Base-by-base conservation (phyloP, 2,329 filamentous ascomycete species). In the Exophiala bonariae region DNA sequence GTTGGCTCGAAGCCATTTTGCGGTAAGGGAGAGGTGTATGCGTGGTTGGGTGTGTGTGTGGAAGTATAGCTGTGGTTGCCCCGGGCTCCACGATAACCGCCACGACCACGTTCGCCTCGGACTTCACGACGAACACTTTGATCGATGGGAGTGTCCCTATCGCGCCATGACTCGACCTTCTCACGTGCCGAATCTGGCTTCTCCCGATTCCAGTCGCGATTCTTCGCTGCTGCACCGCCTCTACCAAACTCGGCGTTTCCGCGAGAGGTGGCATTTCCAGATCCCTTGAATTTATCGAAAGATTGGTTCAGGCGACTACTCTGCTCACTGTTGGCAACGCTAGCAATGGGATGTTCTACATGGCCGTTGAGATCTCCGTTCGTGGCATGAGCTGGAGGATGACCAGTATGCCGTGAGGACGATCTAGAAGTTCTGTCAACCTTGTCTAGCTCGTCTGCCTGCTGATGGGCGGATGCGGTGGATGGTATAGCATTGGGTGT, bases 1-100 rank as follows among this genome's bases (percentile, higher is more conserved):
- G 63, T 54, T 10, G 65, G 55, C 32, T 64, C 63, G 49, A 71
- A 74, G 4, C 60, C 61, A 50, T 69, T 67, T 48, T 73, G 69
- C 28, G 63, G 57, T 46, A 69, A 50, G 33, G 70, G 63, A 30
- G 65, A 58, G 40, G 66, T 70, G 47, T 67, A 64, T 41, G 68
- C 71, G 44, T 69, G 67, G 11, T 50, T 46, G 8, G 49, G 30
- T n/a, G 39, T 37, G 32, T 61, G 58, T 44, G 70, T 51, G 34
- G 62, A 60, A 46, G 54, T 58, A 53, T 65, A 71, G 28, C 61
- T 56, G 54, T 70, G 64, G 30, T 63, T 65, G 26, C 71, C 70
- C 44, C 71, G 61, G 14, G 32, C n/a, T 45, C 70, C 70, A 37
- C 71, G 68, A 55, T 69, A 66, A 39, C 65, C 61, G 33, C 69